Evolutionary conservation across 441 rosid genomes (phyloP).

Genomic region (Codiaeum variegatum): DNA sequence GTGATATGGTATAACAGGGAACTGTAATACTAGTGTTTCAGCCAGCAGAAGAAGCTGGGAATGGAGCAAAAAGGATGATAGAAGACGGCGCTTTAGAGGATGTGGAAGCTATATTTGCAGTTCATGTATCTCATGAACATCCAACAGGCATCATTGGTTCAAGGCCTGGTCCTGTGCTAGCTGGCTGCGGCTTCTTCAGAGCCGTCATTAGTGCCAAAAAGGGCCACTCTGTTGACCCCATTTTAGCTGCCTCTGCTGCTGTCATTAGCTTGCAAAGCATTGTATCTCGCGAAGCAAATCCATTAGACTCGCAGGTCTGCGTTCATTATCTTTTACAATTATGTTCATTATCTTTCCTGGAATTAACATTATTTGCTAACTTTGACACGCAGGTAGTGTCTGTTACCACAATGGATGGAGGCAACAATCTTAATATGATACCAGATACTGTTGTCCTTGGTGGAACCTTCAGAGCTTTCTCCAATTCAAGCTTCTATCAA

Average conservation of each 20-base stretch:
- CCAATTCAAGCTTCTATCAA: constrained; percentile 62
- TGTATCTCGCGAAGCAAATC: constrained; percentile 88
- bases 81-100: constrained; percentile 66
- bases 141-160: constrained; percentile 76
- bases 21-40: constrained; percentile 75
- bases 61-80: constrained; percentile 82
- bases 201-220: constrained; percentile 45
- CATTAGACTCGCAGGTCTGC: constrained; percentile 66
- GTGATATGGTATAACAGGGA: constrained; percentile 39
- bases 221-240: constrained; percentile 37
- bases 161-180: constrained; percentile 78
- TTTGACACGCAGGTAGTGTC: constrained; percentile 58
- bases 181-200: constrained; percentile 87
- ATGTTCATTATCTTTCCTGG: neutral
- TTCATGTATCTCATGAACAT: constrained; percentile 73
- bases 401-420: constrained; percentile 70
- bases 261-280: constrained; percentile 78
- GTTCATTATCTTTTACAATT: neutral
- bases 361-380: neutral
- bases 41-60: constrained; percentile 97
- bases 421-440: constrained; percentile 36
- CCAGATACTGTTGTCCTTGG: constrained; percentile 57
- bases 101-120: constrained; percentile 75
- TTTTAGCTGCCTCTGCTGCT: constrained; percentile 70
- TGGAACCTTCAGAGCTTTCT: constrained; percentile 84